phyloP scores from a whole-genome alignment of 192 early-diverging fungal genomes.

The Cladochytrium replicatum region DNA sequence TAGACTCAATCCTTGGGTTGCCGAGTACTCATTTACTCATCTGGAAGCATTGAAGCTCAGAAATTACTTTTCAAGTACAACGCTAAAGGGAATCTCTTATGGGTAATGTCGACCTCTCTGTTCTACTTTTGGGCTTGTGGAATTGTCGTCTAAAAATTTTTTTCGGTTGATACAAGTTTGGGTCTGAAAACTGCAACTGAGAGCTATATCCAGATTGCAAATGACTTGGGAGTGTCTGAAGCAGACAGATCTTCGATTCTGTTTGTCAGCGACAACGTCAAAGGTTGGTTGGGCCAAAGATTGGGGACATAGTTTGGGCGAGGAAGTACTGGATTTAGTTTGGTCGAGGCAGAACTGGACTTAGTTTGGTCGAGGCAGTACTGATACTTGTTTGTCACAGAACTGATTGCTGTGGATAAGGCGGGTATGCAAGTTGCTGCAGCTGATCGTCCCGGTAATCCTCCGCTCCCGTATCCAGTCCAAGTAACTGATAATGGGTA shows the following conservation, averaged over 20 bases:
- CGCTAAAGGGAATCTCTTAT: slow-evolving; percentile 64
- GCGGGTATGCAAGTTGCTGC: slow-evolving; percentile 63
- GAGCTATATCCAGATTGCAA: slow-evolving; percentile 69
- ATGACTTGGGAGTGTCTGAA: slow-evolving; percentile 49
- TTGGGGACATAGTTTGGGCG: too few species aligned
- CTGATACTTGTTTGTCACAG: slow-evolving; percentile 31
- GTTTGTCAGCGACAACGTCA: slow-evolving; percentile 85
- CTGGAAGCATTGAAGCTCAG: slow-evolving; percentile 87
- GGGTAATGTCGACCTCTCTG: slow-evolving; percentile 28
- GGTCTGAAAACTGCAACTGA: slow-evolving; percentile 61
- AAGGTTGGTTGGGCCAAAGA: too few species aligned
- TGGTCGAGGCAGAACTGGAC: slow-evolving; percentile 2
- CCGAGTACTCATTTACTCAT: slow-evolving; percentile 89
- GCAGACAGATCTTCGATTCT: slow-evolving; percentile 43
- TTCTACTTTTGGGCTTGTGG: neutral
- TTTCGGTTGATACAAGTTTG: slow-evolving; percentile 80
- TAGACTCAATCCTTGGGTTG: slow-evolving; percentile 54
- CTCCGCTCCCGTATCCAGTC: slow-evolving; percentile 40
- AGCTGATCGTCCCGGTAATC: slow-evolving; percentile 68
- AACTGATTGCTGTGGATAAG: slow-evolving; percentile 64
- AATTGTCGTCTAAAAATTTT: slow-evolving; percentile 43
- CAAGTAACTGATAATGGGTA: too few species aligned
- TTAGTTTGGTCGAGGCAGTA: too few species aligned
- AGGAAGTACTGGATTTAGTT: neutral
- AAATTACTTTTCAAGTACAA: slow-evolving; percentile 84